A percentile compares a stretch with the other conserved stretches of the same genome.
Conservation (phyloP, 164 flowering plant species). For the Tinospora cordifolia region DNA sequence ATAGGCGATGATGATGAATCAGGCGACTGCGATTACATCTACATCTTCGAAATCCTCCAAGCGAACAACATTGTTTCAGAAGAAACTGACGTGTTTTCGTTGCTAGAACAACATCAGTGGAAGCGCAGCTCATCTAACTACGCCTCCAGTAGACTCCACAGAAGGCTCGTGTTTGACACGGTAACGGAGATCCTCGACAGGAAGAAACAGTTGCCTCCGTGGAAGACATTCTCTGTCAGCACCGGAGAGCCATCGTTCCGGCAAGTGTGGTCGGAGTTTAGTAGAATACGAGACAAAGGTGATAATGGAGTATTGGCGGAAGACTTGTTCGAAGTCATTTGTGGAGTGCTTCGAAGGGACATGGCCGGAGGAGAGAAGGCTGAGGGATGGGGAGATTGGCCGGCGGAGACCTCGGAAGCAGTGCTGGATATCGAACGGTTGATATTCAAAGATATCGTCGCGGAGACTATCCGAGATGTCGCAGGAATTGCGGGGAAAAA, state of each 20-base stretch:
- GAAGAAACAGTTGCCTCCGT: slow-evolving; percentile 44
- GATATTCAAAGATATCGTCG: slow-evolving; percentile 75
- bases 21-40: slow-evolving; percentile 43
- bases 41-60: slow-evolving; percentile 57
- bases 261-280: slow-evolving; percentile 63
- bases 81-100: slow-evolving; percentile 40
- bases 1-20: slow-evolving; percentile 18
- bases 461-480: slow-evolving; percentile 60
- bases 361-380: slow-evolving; percentile 41
- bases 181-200: slow-evolving; percentile 50
- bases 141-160: slow-evolving; percentile 38
- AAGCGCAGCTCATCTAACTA: slow-evolving; percentile 37
- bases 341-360: slow-evolving; percentile 58
- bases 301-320: slow-evolving; percentile 18
- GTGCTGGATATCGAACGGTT: slow-evolving; percentile 78
- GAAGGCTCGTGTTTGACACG: slow-evolving; percentile 69
- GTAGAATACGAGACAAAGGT: slow-evolving; percentile 36
- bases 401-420: slow-evolving; percentile 47
- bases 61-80: slow-evolving; percentile 43
- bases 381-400: slow-evolving; percentile 56
- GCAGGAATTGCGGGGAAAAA: slow-evolving; percentile 31
- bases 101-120: slow-evolving; percentile 59
- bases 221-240: slow-evolving; percentile 39
- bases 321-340: slow-evolving; percentile 48
- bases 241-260: slow-evolving; percentile 14